Evolutionary conservation across 1,284 basidiomycete genomes (phyloP), one percentile per base, ranked within the genome.

Genomic region (Ceratobasidium papillatum): DNA sequence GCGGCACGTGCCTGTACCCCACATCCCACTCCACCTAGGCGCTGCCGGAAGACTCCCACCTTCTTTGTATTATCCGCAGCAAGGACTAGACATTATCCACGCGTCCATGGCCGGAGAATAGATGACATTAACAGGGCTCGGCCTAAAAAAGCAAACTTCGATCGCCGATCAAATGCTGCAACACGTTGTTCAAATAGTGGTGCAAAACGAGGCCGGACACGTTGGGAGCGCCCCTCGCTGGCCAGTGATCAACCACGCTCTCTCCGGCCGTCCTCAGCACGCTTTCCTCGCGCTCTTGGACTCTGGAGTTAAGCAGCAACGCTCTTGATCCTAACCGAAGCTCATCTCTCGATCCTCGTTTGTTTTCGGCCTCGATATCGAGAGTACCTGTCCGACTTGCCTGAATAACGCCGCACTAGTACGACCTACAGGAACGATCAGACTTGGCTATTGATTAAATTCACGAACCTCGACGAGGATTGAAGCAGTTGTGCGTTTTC

Each of bases 171-270:
- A 59, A 47, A 61, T 32, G 22, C 14, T n/a, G 36, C 8, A 41
- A 52, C 66, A 71, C 68, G 54, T 49, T 61, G 68, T 61, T 47
- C 41, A 59, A 71, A 71, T 71, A 45, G 27, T 43, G 41, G 43
- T 32, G 25, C 19, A 25, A 38, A 59, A 41, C 27, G 47, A 41
- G 32, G 49, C 47, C 36, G 68, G 27, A 25, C 68, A 71, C 68
- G 68, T 59, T 71, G 68, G 68, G 56, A n/a, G 43, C 59, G 27
- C 38, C 32, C 68, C 68, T 71, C 56, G 56, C 56, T 58, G 66
- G 49, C 12, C 58, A 52, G 52, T 27, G 68, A 71, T 71, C 68
- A 71, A 32, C 38, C 38, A 54, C 47, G 66, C 51, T 58, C 27
- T 36, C 22, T 32, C 65, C 65, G 34, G 63, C 30, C 22, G 47